Conservation (phyloP, 164 flowering plant species). For the Santalum album region DNA sequence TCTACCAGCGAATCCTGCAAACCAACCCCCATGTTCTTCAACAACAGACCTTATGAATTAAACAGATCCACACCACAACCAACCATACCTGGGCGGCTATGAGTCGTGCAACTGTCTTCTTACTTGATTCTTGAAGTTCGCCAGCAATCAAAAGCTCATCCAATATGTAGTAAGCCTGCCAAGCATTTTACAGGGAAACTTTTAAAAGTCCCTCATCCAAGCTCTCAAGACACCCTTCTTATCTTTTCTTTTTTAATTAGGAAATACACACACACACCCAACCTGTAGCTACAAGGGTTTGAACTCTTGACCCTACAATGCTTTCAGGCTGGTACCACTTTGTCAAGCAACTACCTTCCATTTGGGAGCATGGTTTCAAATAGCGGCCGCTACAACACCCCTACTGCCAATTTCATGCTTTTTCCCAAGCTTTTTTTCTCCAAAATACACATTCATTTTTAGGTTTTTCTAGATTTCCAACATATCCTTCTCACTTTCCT, state of each 20-base stretch:
- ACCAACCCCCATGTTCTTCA: neutral
- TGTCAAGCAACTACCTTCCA: no score
- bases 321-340: no score
- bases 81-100: conserved; percentile 71
- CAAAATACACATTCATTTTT: no score
- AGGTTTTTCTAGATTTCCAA: no score
- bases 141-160: conserved; percentile 86
- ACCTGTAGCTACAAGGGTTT: no score
- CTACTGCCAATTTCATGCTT: no score
- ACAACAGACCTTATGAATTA: neutral
- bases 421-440: no score
- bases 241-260: no score
- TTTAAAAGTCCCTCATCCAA: neutral
- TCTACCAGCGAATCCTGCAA: conserved; percentile 84
- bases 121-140: conserved; percentile 94
- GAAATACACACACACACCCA: neutral
- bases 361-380: no score
- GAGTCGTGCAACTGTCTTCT: conserved; percentile 79
- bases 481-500: no score
- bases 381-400: no score
- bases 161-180: conserved; percentile 75
- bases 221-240: neutral
- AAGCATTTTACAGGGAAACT: neutral
- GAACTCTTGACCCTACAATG: no score
- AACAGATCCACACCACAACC: neutral